Base-by-base conservation (phyloP, 2,329 filamentous ascomycete genomes). In the Aspergillus aculeatus region DNA sequence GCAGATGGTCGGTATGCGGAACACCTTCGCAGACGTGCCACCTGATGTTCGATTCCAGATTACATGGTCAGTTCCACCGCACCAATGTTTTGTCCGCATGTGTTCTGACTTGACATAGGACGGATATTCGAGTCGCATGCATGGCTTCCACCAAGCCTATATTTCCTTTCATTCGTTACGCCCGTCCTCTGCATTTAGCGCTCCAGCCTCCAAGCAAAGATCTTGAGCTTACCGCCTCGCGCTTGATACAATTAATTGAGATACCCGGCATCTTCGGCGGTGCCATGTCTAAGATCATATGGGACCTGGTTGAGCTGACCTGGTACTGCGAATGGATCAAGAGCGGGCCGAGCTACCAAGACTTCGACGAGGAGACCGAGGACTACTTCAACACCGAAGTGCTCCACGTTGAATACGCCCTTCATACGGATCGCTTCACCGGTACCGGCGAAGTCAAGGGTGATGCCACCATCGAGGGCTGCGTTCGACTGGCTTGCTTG, bases 361-460 rank as follows among this genome's bases (percentile, higher is more conserved):
- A 69, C 6, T 73, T 76, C 58, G 67, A 69, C 52, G 73, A 75
- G 2, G 70, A 76, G 50, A 71, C 68, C 2, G 74, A 77, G 61
- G 68, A 72, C 54, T 77, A 77, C 64, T 77, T 75, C 62, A 77
- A 77, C 57, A 75, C 71, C 11, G 75, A 77, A 61, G 74, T 76
- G 3, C 66, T 76, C 6, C 73, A 71, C 58, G 69, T 75, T 32
- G 75, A 77, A 62, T 75, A 77, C 57, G 64, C 69, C 9, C 72
- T 77, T 9, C 70, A 75, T 55, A 64, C 59, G 38, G 74, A 76
- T 60, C 73, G 75, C n/a, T 77, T 72, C 56, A 73, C 71, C 5
- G 51, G 62, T n/a, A 66, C 65, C n/a, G 72, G 70, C 26, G 67
- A 71, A 49, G 61, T 64, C 29, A 75, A 75, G 60, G 68, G 70